phyloP scores from a whole-genome alignment of 2,329 filamentous ascomycete species.

The Rutstroemia sp. region DNA sequence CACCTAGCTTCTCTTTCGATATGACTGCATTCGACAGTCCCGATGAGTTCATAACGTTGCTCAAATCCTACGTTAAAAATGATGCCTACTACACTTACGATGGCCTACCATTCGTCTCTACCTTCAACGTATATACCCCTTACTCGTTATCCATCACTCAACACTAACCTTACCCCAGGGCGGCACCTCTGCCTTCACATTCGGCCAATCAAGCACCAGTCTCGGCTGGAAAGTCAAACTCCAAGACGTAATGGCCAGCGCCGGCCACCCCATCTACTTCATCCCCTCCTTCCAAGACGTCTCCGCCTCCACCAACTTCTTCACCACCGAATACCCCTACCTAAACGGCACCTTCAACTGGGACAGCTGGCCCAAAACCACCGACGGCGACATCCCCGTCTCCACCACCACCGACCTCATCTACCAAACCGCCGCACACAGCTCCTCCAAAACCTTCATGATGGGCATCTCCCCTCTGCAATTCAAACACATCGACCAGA shows the following conservation, averaged over 20 bases:
- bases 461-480: slow-evolving; percentile 34
- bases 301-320: slow-evolving; percentile 5
- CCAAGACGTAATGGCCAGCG: slow-evolving; percentile 21
- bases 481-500: slow-evolving; percentile 31
- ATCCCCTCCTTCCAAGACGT: slow-evolving; percentile 16
- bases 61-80: slow-evolving; percentile 9
- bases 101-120: slow-evolving; percentile 12
- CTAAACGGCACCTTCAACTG: slow-evolving; percentile 15
- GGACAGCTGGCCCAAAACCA: slow-evolving; percentile 14
- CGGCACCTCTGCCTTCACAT: slow-evolving; percentile 12
- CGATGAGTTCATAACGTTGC: slow-evolving; percentile 9
- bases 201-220: slow-evolving; percentile 22
- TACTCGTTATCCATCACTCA: no score
- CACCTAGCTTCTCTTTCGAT: slow-evolving; percentile 15
- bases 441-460: slow-evolving; percentile 32
- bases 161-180: neutral
- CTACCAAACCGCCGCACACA: slow-evolving; percentile 26
- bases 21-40: slow-evolving; percentile 14
- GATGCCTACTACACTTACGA: slow-evolving; percentile 13
- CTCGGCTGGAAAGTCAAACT: slow-evolving; percentile 20
- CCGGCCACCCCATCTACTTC: slow-evolving; percentile 16
- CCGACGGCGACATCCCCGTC: slow-evolving; percentile 10
- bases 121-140: slow-evolving; percentile 10
- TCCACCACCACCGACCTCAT: slow-evolving; percentile 23
- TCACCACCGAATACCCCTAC: slow-evolving; percentile 6